Conservation (phyloP, 768 basidiomycete species). For the Mycena capillaripes region DNA sequence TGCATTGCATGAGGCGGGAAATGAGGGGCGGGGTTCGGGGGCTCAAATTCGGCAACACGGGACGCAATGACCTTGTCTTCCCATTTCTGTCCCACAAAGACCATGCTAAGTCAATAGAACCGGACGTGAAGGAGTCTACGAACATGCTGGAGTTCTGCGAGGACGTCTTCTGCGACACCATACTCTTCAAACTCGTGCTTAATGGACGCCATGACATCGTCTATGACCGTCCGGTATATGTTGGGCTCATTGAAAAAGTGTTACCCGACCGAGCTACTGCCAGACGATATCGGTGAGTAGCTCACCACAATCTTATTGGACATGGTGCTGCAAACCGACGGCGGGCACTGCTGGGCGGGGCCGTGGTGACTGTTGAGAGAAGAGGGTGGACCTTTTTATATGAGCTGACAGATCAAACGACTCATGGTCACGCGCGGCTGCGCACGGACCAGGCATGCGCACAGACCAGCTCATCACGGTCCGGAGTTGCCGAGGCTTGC, state of each 20-base stretch:
- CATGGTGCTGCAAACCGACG: conserved; percentile 63
- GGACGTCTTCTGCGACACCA: conserved; percentile 92
- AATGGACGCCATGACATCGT: conserved; percentile 92
- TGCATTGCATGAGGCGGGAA: conserved; percentile 73
- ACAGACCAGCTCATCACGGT: conserved; percentile 49
- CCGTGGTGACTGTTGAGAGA: conserved; percentile 57
- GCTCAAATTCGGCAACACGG: conserved; percentile 94
- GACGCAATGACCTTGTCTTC: conserved; percentile 94
- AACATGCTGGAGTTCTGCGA: conserved; percentile 83
- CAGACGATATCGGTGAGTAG: conserved; percentile 75
- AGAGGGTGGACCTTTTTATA: conserved; percentile 63
- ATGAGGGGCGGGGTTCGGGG: conserved; percentile 57
- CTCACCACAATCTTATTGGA: conserved; percentile 99
- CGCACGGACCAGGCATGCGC: conserved; percentile 43
- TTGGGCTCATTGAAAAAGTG: conserved; percentile 77
- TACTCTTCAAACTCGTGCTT: conserved; percentile 97
- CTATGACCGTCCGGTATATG: conserved; percentile 95
- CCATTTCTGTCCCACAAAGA: conserved; percentile 82
- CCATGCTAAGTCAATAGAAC: conserved; percentile 26
- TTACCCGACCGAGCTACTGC: conserved; percentile 71
- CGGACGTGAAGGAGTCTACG: conserved; percentile 65
- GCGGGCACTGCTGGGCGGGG: conserved; percentile 46
- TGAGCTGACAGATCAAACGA: conserved; percentile 57
- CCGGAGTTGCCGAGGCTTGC: background rate
- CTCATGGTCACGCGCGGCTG: conserved; percentile 58